Conservation (phyloP, 805 yeast species). For the Citeromyces matritensis region DNA sequence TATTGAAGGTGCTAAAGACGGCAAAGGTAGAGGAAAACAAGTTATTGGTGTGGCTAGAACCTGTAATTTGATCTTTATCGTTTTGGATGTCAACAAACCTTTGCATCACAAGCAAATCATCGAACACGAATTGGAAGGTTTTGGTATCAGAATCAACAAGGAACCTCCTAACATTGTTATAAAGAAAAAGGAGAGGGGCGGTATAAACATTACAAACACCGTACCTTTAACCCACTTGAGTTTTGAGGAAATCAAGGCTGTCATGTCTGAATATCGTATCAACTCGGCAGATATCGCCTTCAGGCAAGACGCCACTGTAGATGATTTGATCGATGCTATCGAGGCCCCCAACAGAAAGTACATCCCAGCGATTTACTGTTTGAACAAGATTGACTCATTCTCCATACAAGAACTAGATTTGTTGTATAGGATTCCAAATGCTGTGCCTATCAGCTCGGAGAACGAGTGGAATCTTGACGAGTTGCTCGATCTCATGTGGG, state of each 20-base stretch:
- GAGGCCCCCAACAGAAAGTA: slow-evolving; percentile 86
- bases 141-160: slow-evolving; percentile 89
- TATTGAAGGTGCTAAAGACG: slow-evolving; percentile 84
- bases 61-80: slow-evolving; percentile 84
- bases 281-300: slow-evolving; percentile 94
- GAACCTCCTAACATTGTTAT: slow-evolving; percentile 86
- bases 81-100: slow-evolving; percentile 92
- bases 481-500: slow-evolving; percentile 92
- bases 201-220: slow-evolving; percentile 84
- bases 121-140: slow-evolving; percentile 92
- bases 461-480: slow-evolving; percentile 96
- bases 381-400: slow-evolving; percentile 92
- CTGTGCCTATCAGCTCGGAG: slow-evolving; percentile 93
- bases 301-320: slow-evolving; percentile 87
- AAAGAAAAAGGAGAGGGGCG: slow-evolving; percentile 92
- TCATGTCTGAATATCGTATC: slow-evolving; percentile 88
- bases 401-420: slow-evolving; percentile 88
- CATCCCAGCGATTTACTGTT: slow-evolving; percentile 88
- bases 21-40: slow-evolving; percentile 88
- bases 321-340: slow-evolving; percentile 86
- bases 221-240: slow-evolving; percentile 87
- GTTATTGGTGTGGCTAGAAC: slow-evolving; percentile 99
- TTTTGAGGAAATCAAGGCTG: slow-evolving; percentile 88
- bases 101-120: slow-evolving; percentile 86
- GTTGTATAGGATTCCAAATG: slow-evolving; percentile 85